phyloP scores from a whole-genome alignment of 148 eudicot species.

The Rhododendron ovatum region DNA sequence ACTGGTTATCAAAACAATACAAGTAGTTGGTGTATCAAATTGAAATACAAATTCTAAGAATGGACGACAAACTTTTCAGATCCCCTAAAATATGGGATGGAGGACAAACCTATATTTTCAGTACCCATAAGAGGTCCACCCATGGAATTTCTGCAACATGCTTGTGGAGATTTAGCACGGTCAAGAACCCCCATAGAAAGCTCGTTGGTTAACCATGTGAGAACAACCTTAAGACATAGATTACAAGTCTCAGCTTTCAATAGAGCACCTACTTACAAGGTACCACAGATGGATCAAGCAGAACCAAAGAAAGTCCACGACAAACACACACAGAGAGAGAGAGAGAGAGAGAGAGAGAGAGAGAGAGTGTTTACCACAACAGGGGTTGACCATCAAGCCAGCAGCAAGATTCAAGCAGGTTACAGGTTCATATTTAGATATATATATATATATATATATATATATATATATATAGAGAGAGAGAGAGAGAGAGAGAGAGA shows the following conservation, averaged over 20 bases:
- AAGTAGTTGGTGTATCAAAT: constrained; percentile 6
- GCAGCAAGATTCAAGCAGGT: constrained; percentile 85
- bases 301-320: neutral
- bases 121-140: constrained; percentile 22
- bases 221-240: constrained; percentile 42
- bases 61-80: neutral
- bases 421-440: constrained; percentile 77
- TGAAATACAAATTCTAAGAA: neutral
- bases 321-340: neutral
- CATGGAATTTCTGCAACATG: constrained; percentile 38
- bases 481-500: no score
- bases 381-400: constrained; percentile 68
- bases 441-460: no score
- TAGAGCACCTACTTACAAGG: neutral
- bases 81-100: neutral
- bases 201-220: constrained; percentile 75
- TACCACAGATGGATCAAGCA: neutral
- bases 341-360: neutral
- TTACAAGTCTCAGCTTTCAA: neutral
- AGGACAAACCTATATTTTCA: constrained; percentile 48
- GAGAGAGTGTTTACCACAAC: constrained; percentile 41
- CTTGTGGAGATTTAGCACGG: constrained; percentile 57
- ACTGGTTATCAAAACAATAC: constrained; percentile 29
- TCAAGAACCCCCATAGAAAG: constrained; percentile 88
- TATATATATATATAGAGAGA: no score